A percentile compares a stretch with the other conserved stretches of the same genome.
These are phyloP conservation scores for Tricholoma terreum DNA, from an alignment of 768 basidiomycete species.

Conservation along the genomic window DNA sequence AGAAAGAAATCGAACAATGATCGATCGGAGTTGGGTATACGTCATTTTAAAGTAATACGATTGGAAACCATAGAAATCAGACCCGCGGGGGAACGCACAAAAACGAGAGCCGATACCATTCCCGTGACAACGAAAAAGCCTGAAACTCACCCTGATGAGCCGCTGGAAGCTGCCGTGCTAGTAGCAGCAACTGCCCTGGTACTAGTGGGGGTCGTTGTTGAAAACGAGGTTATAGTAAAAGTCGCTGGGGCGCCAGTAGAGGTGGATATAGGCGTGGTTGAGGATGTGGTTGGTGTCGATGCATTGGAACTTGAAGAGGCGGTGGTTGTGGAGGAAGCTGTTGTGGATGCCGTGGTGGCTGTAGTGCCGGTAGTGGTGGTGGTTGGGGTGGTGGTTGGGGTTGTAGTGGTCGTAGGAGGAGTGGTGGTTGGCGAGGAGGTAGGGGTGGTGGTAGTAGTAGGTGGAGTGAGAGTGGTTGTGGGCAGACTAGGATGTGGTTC, in stretches of 20 bases:
- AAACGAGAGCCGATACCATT: no score
- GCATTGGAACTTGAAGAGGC: no score
- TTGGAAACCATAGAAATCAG: no score
- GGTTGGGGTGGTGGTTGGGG: background rate
- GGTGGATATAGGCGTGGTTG: background rate
- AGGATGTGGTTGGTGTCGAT: background rate
- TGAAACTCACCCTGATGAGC: background rate
- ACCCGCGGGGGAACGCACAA: no score
- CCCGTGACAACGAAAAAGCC: background rate
- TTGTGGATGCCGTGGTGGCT: background rate
- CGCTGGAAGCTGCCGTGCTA: background rate
- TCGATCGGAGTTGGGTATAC: no score
- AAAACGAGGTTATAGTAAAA: background rate
- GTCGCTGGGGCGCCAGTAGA: background rate
- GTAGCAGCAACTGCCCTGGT: background rate
- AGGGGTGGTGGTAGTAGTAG: background rate
- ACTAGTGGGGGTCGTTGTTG: background rate
- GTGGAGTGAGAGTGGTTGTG: no score
- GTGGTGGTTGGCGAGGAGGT: background rate
- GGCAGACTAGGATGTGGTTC: background rate
- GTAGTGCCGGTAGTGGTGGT: background rate
- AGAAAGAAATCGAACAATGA: no score
- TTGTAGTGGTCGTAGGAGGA: background rate
- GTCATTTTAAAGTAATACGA: no score
- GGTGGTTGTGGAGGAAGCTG: background rate